phyloP scores from a whole-genome alignment of 1,284 basidiomycete genomes.

The Malassezia dermatis region DNA sequence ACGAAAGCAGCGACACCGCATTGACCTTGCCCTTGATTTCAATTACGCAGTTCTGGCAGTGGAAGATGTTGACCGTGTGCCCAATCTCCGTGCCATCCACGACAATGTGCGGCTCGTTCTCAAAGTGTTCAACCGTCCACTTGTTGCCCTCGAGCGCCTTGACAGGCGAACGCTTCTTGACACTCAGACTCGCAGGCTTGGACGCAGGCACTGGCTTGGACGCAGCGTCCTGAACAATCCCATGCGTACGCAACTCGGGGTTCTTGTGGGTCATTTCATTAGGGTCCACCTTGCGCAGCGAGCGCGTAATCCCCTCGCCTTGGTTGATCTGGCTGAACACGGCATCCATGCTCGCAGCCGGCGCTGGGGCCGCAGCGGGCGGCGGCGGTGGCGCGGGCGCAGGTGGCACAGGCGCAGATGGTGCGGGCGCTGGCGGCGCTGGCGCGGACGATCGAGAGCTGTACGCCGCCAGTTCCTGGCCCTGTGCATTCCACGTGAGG shows the following conservation, averaged over 20 bases:
- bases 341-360: conserved; percentile 59
- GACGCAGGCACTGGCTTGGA: conserved; percentile 28
- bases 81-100: conserved; percentile 69
- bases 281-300: conserved; percentile 83
- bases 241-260: conserved; percentile 60
- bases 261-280: conserved; percentile 99
- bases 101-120: conserved; percentile 65
- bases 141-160: conserved; percentile 82
- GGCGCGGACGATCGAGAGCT: conserved; percentile 49
- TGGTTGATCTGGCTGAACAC: conserved; percentile 89
- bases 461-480: conserved; percentile 23
- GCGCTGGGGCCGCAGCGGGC: conserved; percentile 49
- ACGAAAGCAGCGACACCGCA: conserved; percentile 79
- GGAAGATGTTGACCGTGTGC: conserved; percentile 81
- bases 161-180: conserved; percentile 76
- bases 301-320: conserved; percentile 78
- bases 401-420: conserved; percentile 52
- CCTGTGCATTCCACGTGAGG: conserved; percentile 70
- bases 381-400: conserved; percentile 50
- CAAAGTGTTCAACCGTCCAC: conserved; percentile 89
- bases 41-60: conserved; percentile 80
- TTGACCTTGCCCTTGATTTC: conserved; percentile 89
- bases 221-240: background rate
- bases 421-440: conserved; percentile 55
- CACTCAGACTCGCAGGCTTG: conserved; percentile 29